phyloP scores from a whole-genome alignment of 768 basidiomycete genomes.

The Pisolithus sp. region DNA sequence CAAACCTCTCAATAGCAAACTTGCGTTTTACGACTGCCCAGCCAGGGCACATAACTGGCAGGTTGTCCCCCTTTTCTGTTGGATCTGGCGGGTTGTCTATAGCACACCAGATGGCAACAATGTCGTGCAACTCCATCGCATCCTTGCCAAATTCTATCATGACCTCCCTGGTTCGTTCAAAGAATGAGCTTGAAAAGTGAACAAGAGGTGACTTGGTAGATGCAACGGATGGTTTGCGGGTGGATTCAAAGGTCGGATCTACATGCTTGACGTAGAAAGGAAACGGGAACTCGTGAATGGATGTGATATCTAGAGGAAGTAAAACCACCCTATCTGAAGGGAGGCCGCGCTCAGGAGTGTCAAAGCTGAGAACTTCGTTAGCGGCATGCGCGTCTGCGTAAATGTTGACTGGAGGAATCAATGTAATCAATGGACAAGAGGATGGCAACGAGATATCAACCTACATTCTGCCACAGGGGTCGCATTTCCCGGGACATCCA shows the following conservation, averaged over 20 bases:
- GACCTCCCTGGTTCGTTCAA: slow-evolving; percentile 66
- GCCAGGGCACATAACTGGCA: slow-evolving; percentile 33
- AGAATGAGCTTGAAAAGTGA: slow-evolving; percentile 77
- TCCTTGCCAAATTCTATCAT: slow-evolving; percentile 81
- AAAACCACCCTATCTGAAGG: slow-evolving; percentile 65
- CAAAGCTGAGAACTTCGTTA: slow-evolving; percentile 52
- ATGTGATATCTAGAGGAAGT: slow-evolving; percentile 78
- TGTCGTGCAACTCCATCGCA: slow-evolving; percentile 86
- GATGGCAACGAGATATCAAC: slow-evolving; percentile 14
- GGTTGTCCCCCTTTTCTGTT: slow-evolving; percentile 17
- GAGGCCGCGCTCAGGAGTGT: slow-evolving; percentile 34
- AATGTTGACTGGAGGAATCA: slow-evolving; percentile 58
- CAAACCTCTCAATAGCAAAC: slow-evolving; percentile 68
- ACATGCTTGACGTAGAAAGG: slow-evolving; percentile 49
- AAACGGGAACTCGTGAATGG: slow-evolving; percentile 73
- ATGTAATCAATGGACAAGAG: neutral
- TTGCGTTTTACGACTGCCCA: slow-evolving; percentile 51
- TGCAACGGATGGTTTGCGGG: slow-evolving; percentile 40
- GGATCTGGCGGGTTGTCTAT: slow-evolving; percentile 57
- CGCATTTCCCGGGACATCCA: slow-evolving; percentile 88
- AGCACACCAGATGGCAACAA: slow-evolving; percentile 85
- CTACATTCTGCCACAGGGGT: slow-evolving; percentile 79
- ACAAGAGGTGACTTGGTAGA: slow-evolving; percentile 50
- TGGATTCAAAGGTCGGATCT: slow-evolving; percentile 54
- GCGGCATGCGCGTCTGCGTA: slow-evolving; percentile 87